These are phyloP conservation scores for Sedum album DNA, from an alignment of 164 flowering plant genomes.

Conservation along the genomic window DNA sequence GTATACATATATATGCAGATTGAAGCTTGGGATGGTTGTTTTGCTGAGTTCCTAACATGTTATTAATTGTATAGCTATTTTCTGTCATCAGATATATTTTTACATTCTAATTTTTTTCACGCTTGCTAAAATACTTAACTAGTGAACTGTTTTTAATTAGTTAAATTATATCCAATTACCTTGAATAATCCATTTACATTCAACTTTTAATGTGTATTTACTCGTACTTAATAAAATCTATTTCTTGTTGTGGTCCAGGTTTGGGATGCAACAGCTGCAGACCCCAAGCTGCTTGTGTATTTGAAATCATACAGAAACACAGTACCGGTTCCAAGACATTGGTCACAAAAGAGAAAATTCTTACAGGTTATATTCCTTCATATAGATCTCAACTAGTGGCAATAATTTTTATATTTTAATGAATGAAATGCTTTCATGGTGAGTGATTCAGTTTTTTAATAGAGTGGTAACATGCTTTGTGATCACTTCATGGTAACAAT, in stretches of 20 bases:
- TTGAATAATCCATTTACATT: too few species aligned
- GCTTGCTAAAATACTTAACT: neutral
- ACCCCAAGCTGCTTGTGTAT: slow-evolving; percentile 90
- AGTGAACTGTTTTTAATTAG: neutral
- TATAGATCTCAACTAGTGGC: neutral
- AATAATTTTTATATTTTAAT: neutral
- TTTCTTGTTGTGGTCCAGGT: slow-evolving; percentile 38
- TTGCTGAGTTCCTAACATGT: neutral
- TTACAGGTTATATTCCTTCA: slow-evolving; percentile 63
- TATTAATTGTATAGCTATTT: neutral
- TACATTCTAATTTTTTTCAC: neutral
- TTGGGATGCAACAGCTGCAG: slow-evolving; percentile 99
- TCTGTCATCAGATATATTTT: neutral
- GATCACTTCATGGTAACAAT: neutral
- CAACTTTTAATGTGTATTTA: too few species aligned
- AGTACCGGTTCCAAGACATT: slow-evolving; percentile 98
- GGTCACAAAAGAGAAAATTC: slow-evolving; percentile 96
- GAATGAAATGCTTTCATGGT: neutral
- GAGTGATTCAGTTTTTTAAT: neutral
- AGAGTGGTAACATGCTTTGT: neutral
- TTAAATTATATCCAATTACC: too few species aligned
- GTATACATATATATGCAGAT: neutral
- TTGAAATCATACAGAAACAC: slow-evolving; percentile 90
- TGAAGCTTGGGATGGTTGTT: neutral
- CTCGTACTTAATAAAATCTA: neutral